Evolutionary conservation across 1,139 yeast species (phyloP), one percentile per base, ranked within the genome.

Genomic region (Taphrina sp.): DNA sequence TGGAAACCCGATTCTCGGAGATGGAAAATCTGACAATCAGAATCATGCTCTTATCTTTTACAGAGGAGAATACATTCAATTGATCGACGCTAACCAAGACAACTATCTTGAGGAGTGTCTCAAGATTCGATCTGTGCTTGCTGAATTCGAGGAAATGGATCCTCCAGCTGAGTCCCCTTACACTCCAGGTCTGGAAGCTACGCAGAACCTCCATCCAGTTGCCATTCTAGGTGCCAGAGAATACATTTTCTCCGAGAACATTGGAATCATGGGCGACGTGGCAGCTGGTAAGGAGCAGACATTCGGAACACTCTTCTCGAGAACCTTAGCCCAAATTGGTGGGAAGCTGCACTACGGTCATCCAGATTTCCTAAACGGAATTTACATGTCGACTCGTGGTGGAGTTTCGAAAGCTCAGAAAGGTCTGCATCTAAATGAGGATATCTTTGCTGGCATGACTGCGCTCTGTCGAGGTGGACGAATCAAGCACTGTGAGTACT

Each of bases 261-360:
- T 95, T 64, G 98, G 98, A 85, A 87, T 92, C 67, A 80, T 92
- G 65, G 98, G 98, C 83, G 98, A 92, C 74, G 95, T 92, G 72
- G 98, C 98, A 66, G 98, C 98, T 64, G 98, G 97, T 81, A 92
- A 92, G 77, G 98, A 92, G 80, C 98, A 92, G 74, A 92, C 98
- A 65, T 92, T 92, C 70, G 98, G 98, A 83, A 92, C 98, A 10
- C 77, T 92, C 71, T 92, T 92, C 69, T 95, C 97, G 39, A 86
- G 98, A 80, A 92, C 97, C 51, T 78, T 92, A 73, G 94, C 98
- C 61, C 96, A 90, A 76, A 85, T 92, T 74, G 98, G 98, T 75
- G 97, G 96, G 77, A 92, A 92, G 71, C 82, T 92, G 72, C 98
- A 92, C 80, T 92, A 92, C 76, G 98, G 98, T 76, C 98, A 92